A percentile compares a stretch with the other conserved stretches of the same genome.
phyloP scores from a whole-genome alignment of 2,329 filamentous ascomycete species.

The Pseudocercospora crystallina region DNA sequence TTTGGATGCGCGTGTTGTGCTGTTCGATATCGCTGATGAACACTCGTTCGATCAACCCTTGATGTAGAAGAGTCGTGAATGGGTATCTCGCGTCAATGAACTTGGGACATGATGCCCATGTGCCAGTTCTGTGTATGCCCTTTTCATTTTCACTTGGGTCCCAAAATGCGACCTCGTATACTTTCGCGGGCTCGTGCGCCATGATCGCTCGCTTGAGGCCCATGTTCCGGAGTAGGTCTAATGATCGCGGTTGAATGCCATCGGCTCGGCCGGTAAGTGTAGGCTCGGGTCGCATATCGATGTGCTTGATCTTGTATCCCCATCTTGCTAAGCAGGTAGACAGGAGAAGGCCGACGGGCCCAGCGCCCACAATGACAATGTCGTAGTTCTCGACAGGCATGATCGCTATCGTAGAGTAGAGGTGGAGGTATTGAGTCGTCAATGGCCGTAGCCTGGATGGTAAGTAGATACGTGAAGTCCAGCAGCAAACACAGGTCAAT shows the following conservation, averaged over 20 bases:
- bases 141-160: constrained; percentile 53
- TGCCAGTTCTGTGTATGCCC: constrained; percentile 61
- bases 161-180: constrained; percentile 72
- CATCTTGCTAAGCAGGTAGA: constrained; percentile 86
- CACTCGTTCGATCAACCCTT: constrained; percentile 62
- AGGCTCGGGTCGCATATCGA: constrained; percentile 84
- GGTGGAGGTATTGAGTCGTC: neutral
- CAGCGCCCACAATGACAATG: constrained; percentile 82
- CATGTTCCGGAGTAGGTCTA: constrained; percentile 86
- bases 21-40: constrained; percentile 63
- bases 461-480: constrained; percentile 2
- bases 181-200: constrained; percentile 81
- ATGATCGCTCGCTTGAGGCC: constrained; percentile 85
- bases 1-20: constrained; percentile 55
- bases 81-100: constrained; percentile 70
- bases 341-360: constrained; percentile 82
- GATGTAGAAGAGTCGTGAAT: constrained; percentile 63
- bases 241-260: constrained; percentile 85
- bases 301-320: constrained; percentile 94
- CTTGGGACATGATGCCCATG: constrained; percentile 83
- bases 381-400: constrained; percentile 55
- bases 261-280: constrained; percentile 85
- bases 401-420: neutral
- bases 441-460: constrained; percentile 14
- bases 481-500: constrained; percentile 1